phyloP scores from a whole-genome alignment of 1,284 basidiomycete genomes.

The Apiotrichum sp. region DNA sequence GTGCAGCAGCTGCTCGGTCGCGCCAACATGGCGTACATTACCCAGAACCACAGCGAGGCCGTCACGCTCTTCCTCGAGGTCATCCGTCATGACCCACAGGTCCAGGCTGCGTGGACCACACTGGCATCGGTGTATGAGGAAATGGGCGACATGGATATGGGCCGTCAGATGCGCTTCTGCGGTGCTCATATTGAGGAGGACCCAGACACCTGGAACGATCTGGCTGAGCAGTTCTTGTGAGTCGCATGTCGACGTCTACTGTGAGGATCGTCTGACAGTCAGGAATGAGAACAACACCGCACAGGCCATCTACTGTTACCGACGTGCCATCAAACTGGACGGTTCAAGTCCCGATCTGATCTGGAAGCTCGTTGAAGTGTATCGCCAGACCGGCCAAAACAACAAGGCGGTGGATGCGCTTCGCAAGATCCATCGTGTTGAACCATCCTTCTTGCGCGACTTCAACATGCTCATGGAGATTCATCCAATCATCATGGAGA shows the following conservation, averaged over 20 bases:
- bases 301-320: slow-evolving; percentile 87
- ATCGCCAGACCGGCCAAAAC: slow-evolving; percentile 67
- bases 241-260: slow-evolving; percentile 10
- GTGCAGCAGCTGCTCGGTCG: slow-evolving; percentile 74
- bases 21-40: slow-evolving; percentile 79
- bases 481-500: slow-evolving; percentile 67
- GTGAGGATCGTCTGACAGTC: slow-evolving; percentile 4
- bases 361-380: slow-evolving; percentile 82
- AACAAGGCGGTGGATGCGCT: slow-evolving; percentile 71
- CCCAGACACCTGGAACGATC: slow-evolving; percentile 76
- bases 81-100: slow-evolving; percentile 84
- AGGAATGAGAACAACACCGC: slow-evolving; percentile 67
- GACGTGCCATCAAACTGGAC: slow-evolving; percentile 73
- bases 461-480: slow-evolving; percentile 72
- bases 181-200: slow-evolving; percentile 81
- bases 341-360: slow-evolving; percentile 75
- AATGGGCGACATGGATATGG: slow-evolving; percentile 61
- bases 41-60: slow-evolving; percentile 61
- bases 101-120: slow-evolving; percentile 76
- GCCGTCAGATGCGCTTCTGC: slow-evolving; percentile 79
- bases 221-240: slow-evolving; percentile 69
- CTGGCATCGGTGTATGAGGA: slow-evolving; percentile 74
- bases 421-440: slow-evolving; percentile 56
- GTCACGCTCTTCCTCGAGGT: slow-evolving; percentile 82
- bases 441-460: slow-evolving; percentile 69